phyloP scores from a whole-genome alignment of 179 eudicot species.

The Camellia oleifera region DNA sequence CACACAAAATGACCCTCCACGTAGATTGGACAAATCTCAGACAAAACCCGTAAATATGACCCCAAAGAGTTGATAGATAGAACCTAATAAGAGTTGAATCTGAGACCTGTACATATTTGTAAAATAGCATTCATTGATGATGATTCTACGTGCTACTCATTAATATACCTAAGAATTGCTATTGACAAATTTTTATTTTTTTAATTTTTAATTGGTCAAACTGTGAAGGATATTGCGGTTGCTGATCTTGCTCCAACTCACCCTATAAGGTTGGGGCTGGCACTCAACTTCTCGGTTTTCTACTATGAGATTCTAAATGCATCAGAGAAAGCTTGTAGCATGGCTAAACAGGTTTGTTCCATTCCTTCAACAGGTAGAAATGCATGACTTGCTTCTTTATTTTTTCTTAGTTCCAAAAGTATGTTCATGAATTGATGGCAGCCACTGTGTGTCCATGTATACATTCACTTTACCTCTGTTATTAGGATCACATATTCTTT shows the following conservation, averaged over 20 bases:
- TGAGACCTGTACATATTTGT: neutral
- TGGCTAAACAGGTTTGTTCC: constrained; percentile 45
- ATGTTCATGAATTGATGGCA: no score
- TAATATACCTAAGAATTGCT: neutral
- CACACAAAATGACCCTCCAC: no score
- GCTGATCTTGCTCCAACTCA: constrained; percentile 42
- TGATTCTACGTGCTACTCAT: neutral
- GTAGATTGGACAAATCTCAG: no score
- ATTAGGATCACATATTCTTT: no score
- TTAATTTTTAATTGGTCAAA: neutral
- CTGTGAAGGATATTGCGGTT: constrained; percentile 37
- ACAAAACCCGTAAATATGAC: no score
- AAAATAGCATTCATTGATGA: neutral
- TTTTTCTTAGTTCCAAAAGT: neutral
- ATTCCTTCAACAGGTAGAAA: constrained; percentile 1
- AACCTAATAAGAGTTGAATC: no score
- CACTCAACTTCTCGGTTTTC: constrained; percentile 51
- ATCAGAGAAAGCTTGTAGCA: constrained; percentile 46
- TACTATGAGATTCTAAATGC: constrained; percentile 52
- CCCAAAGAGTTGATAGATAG: no score
- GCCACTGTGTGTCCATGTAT: no score
- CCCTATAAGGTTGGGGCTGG: constrained; percentile 48
- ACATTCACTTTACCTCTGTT: no score
- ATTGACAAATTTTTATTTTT: neutral
- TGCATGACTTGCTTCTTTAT: neutral